Percentiles rank a stretch among this genome's conserved stretches.
phyloP scores from a whole-genome alignment of 768 basidiomycete species.

The Gloeostereum incarnatum region DNA sequence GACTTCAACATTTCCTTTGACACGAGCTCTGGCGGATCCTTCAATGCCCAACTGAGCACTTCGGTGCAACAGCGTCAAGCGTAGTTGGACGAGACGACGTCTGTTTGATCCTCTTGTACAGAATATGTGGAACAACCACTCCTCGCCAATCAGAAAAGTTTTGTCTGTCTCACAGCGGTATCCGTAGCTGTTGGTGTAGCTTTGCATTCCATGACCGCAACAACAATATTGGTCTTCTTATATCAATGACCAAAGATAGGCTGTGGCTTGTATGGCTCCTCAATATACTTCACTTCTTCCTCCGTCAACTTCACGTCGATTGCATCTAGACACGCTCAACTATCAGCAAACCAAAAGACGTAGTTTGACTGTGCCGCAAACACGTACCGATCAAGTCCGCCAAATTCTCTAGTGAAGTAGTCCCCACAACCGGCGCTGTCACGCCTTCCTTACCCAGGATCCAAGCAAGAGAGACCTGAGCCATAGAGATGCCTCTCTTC shows the following conservation, averaged over 20 bases:
- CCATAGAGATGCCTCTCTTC: slow-evolving; percentile 33
- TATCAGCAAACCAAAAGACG: neutral
- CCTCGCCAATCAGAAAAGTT: too few relatives aligned
- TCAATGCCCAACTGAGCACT: too few relatives aligned
- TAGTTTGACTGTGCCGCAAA: neutral
- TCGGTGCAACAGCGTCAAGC: too few relatives aligned
- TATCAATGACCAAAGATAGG: slow-evolving; percentile 4
- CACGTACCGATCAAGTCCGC: slow-evolving; percentile 27
- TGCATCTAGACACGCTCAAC: neutral
- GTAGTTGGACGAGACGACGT: too few relatives aligned
- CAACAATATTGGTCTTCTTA: too few relatives aligned
- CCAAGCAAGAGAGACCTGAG: slow-evolving; percentile 38
- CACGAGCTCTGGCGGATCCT: too few relatives aligned
- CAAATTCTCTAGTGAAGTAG: slow-evolving; percentile 28
- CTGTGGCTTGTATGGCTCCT: slow-evolving; percentile 21
- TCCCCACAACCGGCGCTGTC: slow-evolving; percentile 34
- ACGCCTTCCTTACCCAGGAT: slow-evolving; percentile 27
- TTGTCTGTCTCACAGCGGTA: too few relatives aligned
- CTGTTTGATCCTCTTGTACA: too few relatives aligned
- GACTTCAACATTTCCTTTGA: too few relatives aligned
- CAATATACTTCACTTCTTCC: slow-evolving; percentile 30
- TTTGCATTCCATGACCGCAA: too few relatives aligned
- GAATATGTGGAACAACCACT: too few relatives aligned
- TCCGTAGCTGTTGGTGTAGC: too few relatives aligned
- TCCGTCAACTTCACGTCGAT: slow-evolving; percentile 24